These are phyloP conservation scores for Elasticomyces elasticus DNA, from an alignment of 495 filamentous ascomycete genomes.

Conservation along the genomic window DNA sequence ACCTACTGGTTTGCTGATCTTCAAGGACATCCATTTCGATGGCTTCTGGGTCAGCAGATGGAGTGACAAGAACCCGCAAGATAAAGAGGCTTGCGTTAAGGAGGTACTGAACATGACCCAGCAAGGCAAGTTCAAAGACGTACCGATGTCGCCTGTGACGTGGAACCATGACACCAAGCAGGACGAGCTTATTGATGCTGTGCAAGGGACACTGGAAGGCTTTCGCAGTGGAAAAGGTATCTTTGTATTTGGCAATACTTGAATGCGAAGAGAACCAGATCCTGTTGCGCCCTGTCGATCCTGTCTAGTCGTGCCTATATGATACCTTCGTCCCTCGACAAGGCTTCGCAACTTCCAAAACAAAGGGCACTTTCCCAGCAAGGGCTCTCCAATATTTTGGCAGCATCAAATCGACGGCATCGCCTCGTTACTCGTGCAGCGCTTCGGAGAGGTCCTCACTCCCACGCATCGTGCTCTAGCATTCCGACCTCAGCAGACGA, in stretches of 20 bases:
- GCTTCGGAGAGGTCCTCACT: no score
- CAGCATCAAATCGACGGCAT: no score
- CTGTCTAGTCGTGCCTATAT: no score
- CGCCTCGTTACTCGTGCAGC: no score
- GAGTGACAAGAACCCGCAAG: slow-evolving; percentile 62
- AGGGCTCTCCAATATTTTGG: no score
- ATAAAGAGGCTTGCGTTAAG: slow-evolving; percentile 68
- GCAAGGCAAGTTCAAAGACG: slow-evolving; percentile 68
- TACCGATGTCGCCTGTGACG: slow-evolving; percentile 62
- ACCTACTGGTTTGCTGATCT: slow-evolving; percentile 74
- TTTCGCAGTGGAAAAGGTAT: slow-evolving; percentile 80
- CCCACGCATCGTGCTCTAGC: no score
- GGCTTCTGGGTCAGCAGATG: slow-evolving; percentile 94
- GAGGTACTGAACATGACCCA: slow-evolving; percentile 68
- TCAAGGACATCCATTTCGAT: slow-evolving; percentile 74
- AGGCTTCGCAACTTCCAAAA: no score
- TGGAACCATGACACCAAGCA: slow-evolving; percentile 75
- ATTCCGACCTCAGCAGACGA: no score
- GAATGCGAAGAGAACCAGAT: no score
- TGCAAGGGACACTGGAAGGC: slow-evolving; percentile 67
- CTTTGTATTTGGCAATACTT: slow-evolving; percentile 62
- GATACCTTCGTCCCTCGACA: no score
- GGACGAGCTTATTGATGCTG: slow-evolving; percentile 44
- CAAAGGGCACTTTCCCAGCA: no score
- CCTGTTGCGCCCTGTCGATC: no score